phyloP scores from a whole-genome alignment of 1,284 basidiomycete genomes.

The Cutaneotrichosporon sp. region DNA sequence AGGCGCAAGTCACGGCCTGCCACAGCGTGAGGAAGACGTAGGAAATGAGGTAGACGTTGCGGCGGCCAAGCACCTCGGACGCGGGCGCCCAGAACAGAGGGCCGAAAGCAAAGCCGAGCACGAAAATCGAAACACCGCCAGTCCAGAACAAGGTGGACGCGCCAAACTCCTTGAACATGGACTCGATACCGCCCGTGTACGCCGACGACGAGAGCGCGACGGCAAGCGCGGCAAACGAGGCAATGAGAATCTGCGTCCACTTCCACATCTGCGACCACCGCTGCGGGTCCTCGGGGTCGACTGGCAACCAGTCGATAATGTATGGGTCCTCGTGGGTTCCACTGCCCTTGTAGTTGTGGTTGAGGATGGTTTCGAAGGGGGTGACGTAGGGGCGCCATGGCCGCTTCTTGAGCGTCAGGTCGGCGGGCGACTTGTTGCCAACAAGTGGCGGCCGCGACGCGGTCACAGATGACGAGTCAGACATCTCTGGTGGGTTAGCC shows the following conservation, averaged over 20 bases:
- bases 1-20: conserved; percentile 29
- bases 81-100: conserved; percentile 47
- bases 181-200: conserved; percentile 31
- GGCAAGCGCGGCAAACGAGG: conserved; percentile 31
- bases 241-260: conserved; percentile 29
- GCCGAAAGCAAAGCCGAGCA: conserved; percentile 41
- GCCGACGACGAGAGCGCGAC: conserved; percentile 36
- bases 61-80: conserved; percentile 54
- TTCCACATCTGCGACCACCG: conserved; percentile 30
- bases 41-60: conserved; percentile 60
- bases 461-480: conserved; percentile 1
- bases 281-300: conserved; percentile 38
- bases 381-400: conserved; percentile 43
- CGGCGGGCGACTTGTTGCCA: background rate
- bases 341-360: conserved; percentile 41
- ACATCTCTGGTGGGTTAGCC: conserved; percentile 3
- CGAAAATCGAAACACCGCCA: conserved; percentile 35
- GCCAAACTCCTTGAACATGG: conserved; percentile 26
- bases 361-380: conserved; percentile 43
- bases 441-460: background rate
- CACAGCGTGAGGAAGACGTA: conserved; percentile 40
- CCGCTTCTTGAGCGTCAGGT: conserved; percentile 24
- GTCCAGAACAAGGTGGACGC: conserved; percentile 23
- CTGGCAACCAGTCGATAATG: conserved; percentile 43
- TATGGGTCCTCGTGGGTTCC: conserved; percentile 48